Evolutionary conservation across 2,329 filamentous ascomycete genomes (phyloP), one percentile per base, ranked within the genome.

Genomic region (Didymellaceae sp.): DNA sequence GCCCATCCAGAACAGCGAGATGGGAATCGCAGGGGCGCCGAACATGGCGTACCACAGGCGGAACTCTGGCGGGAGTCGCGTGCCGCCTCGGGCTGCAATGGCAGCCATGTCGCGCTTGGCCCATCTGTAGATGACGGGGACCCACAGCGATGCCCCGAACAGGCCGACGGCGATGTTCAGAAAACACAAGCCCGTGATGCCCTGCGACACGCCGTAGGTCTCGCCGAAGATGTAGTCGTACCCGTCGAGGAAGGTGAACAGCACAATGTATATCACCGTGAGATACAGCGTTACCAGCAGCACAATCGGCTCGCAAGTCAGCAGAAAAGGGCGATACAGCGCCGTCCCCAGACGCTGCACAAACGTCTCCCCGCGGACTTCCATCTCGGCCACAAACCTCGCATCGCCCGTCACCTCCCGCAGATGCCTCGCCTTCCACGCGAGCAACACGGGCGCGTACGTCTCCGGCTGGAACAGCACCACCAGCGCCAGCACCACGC

Each of bases 1-100:
- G 0, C 76, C 82, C 68, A 85, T 80, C 81, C 82, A 85, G 63
- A 85, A 83, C 2, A 85, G 70, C 1, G 72, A 74, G 22, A 82
- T 68, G 0, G 82, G 80, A 1, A 85, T 74, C 0, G 75, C 66
- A 0, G 79, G 76, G 0, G 79, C 76, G 8, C 76, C 76, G 4
- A 82, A 68, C 67, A 85, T 83, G 2, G 75, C 74, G 39, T 77
- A 81, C 73, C 77, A 83, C 0, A 85, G 68, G 5, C 81, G 74
- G 30, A 81, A 79, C 49, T 85, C 82, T 0, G 81, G 81, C 2
- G 77, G 70, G 6, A 83, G 68, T 5, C 66, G 59, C 5, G 61
- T 56, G 1, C 75, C 70, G 6, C 75, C 77, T 26, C 70, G 46
- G 16, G 69, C 72, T 48, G 72, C 62, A 10, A 77, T 74, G 52